These are phyloP conservation scores for Diplotaxis tenuifolia DNA, from an alignment of 345 rosid genomes.

Conservation along the genomic window DNA sequence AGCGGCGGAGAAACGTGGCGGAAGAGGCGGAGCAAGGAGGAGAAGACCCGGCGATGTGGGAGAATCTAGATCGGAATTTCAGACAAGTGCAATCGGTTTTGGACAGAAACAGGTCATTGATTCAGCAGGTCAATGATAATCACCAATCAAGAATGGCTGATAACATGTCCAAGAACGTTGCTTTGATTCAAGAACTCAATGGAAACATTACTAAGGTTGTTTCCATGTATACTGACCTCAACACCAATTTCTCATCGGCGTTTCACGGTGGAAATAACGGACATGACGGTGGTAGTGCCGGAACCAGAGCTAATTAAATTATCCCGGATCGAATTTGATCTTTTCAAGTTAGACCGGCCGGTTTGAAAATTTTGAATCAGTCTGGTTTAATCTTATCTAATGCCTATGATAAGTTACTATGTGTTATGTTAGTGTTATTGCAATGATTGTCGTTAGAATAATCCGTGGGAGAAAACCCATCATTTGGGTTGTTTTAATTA, in stretches of 20 bases:
- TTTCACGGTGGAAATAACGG: conserved; percentile 40
- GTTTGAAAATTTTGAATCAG: conserved; percentile 20
- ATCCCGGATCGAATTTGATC: conserved; percentile 18
- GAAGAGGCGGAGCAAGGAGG: conserved; percentile 24
- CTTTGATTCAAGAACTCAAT: conserved; percentile 82
- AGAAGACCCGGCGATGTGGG: conserved; percentile 64
- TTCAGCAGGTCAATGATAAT: conserved; percentile 86
- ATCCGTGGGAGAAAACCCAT: conserved; percentile 40
- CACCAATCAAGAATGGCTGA: conserved; percentile 71
- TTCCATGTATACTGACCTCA: conserved; percentile 65
- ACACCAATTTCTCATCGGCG: conserved; percentile 46
- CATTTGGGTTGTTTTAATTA: conserved; percentile 37
- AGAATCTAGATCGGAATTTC: conserved; percentile 49
- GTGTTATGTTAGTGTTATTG: conserved; percentile 19
- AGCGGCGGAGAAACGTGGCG: conserved; percentile 33
- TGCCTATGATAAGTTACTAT: neutral
- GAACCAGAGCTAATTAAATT: conserved; percentile 31
- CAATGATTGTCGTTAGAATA: conserved; percentile 36
- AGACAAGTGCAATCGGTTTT: conserved; percentile 69
- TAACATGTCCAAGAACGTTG: conserved; percentile 90
- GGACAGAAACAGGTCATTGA: conserved; percentile 76
- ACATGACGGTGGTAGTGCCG: conserved; percentile 29
- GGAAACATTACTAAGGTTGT: conserved; percentile 81
- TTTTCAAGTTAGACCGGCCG: conserved; percentile 26
- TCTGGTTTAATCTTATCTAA: conserved; percentile 15